Base-by-base conservation (phyloP, 1,139 yeast genomes). In the Nematodospora anomalae region DNA sequence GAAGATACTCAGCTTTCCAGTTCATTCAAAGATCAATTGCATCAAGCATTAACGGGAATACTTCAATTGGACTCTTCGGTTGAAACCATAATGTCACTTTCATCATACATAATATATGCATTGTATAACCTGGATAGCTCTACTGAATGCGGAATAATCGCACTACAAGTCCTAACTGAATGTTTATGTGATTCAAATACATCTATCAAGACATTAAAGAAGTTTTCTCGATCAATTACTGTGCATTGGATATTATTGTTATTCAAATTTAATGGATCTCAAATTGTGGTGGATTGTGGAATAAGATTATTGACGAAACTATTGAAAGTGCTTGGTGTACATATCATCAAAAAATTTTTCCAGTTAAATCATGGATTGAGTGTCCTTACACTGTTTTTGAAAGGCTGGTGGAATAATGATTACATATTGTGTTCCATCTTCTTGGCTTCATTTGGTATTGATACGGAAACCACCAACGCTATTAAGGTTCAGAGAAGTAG, bases 241-340 rank as follows among this genome's bases (percentile, higher is more conserved):
- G 69, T 80, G 3, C 83, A 82, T 52, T 80, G 89, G 83, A 62
- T 81, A 2, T 55, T 84, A n/a, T 57, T 83, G 22, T 55, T 83
- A 3, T 51, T 85, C 26, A 71, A 72, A 29, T 56, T 49, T 31
- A 63, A 65, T 12, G 40, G 44, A 27, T 44, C 62, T 2, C 61
- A 66, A 4, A 58, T 60, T 9, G 73, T 76, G 4, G 72, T 76
- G 1, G 60, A 64, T 24, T 57, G 71, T 41, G 74, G 79, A 0
- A 51, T 83, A 7, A 63, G 72, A 13, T 55, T 84, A 8, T 54
- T 84, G 14, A 60, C 80, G 6, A 70, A 69, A 35, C 56, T 80
- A 6, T 58, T 84, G 14, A 58, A 64, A 21, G 57, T 70, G 1
- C 58, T 74, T 8, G 81, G 82, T 0, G 54, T 71, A 1, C 68